Conservation (phyloP, 2,329 filamentous ascomycete genomes). For the Saccharata proteae region DNA sequence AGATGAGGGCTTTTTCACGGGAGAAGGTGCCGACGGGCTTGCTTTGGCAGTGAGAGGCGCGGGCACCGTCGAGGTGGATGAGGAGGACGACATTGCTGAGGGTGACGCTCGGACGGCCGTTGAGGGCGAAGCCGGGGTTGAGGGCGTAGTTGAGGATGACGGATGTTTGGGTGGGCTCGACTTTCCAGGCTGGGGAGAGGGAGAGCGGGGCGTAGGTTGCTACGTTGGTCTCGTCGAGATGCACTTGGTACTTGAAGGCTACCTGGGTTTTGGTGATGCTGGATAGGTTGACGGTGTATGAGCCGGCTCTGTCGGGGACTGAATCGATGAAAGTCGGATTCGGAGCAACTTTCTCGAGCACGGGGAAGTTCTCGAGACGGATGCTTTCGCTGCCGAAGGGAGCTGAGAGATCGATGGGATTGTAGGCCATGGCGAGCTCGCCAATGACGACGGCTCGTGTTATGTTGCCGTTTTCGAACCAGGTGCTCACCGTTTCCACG, state of each 20-base stretch:
- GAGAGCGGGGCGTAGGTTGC: constrained; percentile 57
- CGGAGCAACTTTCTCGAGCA: constrained; percentile 84
- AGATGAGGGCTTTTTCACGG: constrained; percentile 63
- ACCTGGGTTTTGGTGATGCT: constrained; percentile 61
- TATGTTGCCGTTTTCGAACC: constrained; percentile 62
- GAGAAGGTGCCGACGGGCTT: constrained; percentile 71
- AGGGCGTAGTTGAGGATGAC: constrained; percentile 74
- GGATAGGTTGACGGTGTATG: constrained; percentile 65
- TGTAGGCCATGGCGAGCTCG: constrained; percentile 81
- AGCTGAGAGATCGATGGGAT: constrained; percentile 39
- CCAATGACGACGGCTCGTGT: constrained; percentile 66
- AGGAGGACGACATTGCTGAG: constrained; percentile 67
- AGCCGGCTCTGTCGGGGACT: constrained; percentile 54
- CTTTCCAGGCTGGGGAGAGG: constrained; percentile 68
- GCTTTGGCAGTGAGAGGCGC: constrained; percentile 56
- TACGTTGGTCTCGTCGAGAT: constrained; percentile 49
- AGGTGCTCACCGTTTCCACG: constrained; percentile 80
- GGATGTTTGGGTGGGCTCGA: constrained; percentile 73
- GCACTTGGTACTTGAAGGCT: constrained; percentile 87
- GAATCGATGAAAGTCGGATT: constrained; percentile 85
- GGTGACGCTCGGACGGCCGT: constrained; percentile 35
- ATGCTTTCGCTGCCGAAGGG: constrained; percentile 48
- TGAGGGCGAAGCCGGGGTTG: constrained; percentile 53
- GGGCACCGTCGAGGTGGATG: constrained; percentile 54
- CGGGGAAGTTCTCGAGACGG: constrained; percentile 74